Evolutionary conservation across 2,329 filamentous ascomycete species (phyloP).

Genomic region (Periconia sp.): DNA sequence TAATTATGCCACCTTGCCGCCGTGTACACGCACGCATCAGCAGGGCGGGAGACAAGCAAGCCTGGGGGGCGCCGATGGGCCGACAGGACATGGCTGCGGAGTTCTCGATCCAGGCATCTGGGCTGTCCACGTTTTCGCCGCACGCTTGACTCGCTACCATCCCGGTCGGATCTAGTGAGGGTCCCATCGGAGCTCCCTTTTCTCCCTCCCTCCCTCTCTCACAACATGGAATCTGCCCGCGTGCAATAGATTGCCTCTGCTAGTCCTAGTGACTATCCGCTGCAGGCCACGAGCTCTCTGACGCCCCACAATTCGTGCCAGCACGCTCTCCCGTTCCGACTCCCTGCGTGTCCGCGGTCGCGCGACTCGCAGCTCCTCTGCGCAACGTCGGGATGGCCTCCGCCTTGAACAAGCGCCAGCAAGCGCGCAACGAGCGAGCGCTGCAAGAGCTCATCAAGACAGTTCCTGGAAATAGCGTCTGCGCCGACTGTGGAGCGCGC

Average conservation of each 20-base stretch:
- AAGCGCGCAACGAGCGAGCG: conserved; percentile 92
- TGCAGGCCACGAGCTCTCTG: conserved; percentile 1
- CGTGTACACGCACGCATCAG: too few relatives aligned
- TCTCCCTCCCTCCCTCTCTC: conserved; percentile 3
- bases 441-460: conserved; percentile 87
- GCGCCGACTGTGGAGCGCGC: conserved; percentile 88
- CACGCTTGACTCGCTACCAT: conserved; percentile 1
- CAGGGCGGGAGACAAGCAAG: too few relatives aligned
- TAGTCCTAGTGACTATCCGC: conserved; percentile 4
- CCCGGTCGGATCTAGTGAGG: conserved; percentile 5
- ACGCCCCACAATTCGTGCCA: conserved; percentile 18
- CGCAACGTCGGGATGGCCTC: conserved; percentile 64
- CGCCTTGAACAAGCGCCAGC: conserved; percentile 90
- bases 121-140: neutral
- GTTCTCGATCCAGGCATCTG: neutral
- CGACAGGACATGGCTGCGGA: too few relatives aligned
- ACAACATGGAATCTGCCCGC: conserved; percentile 7
- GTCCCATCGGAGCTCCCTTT: conserved; percentile 6
- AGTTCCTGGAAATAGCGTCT: conserved; percentile 87
- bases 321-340: conserved; percentile 24
- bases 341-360: conserved; percentile 20
- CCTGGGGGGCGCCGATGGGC: too few relatives aligned
- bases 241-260: conserved; percentile 5
- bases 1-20: too few relatives aligned
- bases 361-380: conserved; percentile 24